Evolutionary conservation across 495 filamentous ascomycete species (phyloP), one percentile per base, ranked within the genome.

Genomic region (Tuber umbilicatum): DNA sequence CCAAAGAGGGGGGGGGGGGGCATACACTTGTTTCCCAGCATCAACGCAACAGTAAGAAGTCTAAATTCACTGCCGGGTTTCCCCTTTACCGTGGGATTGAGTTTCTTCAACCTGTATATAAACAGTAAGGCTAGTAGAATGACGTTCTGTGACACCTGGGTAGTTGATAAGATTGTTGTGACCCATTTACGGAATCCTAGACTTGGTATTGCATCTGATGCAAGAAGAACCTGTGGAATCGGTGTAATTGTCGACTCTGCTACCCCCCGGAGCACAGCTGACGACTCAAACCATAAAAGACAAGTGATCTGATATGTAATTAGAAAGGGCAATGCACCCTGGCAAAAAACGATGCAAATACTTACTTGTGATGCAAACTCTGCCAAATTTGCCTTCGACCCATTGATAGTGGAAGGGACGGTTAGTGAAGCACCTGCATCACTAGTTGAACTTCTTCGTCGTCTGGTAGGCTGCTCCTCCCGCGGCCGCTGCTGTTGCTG

Each of bases 201-300:
- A 27, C 89, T 88, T 0, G 94, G 92, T n/a, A 90, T 87, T 12
- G 94, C 92, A 80, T 93, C 91, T 23, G 87, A 83, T 4, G 89
- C 86, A 17, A 97, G 87, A 21, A 86, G 85, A 45, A 84, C 85
- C 35, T 89, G 79, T 55, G 87, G 84, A 38, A 85, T 78, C 55
- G 85, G 80, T 31, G 86, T 82, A 10, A 84, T 82, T n/a, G 84
- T 84, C 21, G 89, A 86, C 35, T 91, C 88, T 82, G 94, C 92
- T 68, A 95, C 90, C 70, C 86, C 84, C 74, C 90, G 88, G 23
- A 97, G 85, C 64, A 91, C 91, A 27, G 90, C 85, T 10, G 91
- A 90, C n/a, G 90, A 91, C 83, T 98, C 96, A 81, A 98, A 99
- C 96, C 96, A 99, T 85, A 99, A 97, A 41, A 99, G 86, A 79